phyloP scores from a whole-genome alignment of 768 basidiomycete genomes.

The Neoboletus brunneissimus region DNA sequence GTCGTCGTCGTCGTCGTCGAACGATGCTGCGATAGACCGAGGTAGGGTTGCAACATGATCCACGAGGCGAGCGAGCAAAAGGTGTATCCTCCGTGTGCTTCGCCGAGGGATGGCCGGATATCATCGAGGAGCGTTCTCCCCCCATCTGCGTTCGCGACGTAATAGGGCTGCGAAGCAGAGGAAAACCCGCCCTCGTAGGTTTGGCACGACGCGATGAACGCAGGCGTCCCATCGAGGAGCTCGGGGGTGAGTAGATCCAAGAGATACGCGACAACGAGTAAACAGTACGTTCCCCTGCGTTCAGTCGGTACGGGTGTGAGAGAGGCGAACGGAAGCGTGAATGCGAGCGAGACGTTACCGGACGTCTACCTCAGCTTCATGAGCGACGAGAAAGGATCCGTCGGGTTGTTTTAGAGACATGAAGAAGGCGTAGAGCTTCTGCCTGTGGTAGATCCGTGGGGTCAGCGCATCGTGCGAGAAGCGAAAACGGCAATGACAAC shows the following conservation, averaged over 20 bases:
- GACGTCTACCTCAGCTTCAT: conserved; percentile 90
- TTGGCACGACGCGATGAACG: conserved; percentile 86
- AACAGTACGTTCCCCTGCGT: conserved; percentile 87
- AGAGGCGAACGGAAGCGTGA: no score
- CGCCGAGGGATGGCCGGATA: conserved; percentile 79
- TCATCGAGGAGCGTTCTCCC: conserved; percentile 33
- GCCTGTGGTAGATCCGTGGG: conserved; percentile 28
- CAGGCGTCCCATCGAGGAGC: conserved; percentile 69
- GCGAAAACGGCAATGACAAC: neutral
- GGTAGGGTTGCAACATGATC: conserved; percentile 67
- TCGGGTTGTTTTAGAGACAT: conserved; percentile 90
- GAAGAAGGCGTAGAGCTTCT: conserved; percentile 83
- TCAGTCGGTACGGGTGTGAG: neutral
- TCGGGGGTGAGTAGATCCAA: conserved; percentile 88
- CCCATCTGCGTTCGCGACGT: conserved; percentile 29
- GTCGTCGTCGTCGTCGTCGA: neutral
- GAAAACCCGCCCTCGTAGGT: conserved; percentile 98
- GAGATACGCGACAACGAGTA: conserved; percentile 78
- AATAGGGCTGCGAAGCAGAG: conserved; percentile 71
- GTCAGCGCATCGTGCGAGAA: neutral
- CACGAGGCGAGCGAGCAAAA: conserved; percentile 89
- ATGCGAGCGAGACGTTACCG: conserved; percentile 49
- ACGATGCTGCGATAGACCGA: conserved; percentile 16
- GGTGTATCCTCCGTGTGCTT: conserved; percentile 97
- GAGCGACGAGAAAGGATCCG: conserved; percentile 88